Base-by-base conservation (phyloP, 345 rosid species). In the Brassica carinata region DNA sequence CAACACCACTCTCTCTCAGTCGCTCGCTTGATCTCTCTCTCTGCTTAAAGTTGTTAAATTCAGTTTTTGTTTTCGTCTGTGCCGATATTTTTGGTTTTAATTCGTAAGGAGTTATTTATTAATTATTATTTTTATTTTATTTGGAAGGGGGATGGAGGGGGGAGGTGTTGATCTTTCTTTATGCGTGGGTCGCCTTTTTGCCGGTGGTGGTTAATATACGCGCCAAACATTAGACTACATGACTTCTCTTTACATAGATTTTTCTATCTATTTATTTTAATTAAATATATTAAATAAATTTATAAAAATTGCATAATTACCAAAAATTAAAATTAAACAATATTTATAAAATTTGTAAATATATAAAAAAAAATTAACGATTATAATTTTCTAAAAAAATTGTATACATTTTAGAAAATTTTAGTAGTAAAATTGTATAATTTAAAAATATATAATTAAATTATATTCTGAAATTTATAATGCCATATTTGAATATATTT, bases 151-250 rank as follows among this genome's bases (percentile, higher is more conserved):
- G 81, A 77, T 69, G 64, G 84, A 40, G 75, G 30, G 19, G 79
- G 30, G 76, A 43, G 85, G 79, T 76, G 58, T 85, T 82, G 86
- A 80, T 86, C 83, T 82, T 69, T 81, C 83, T 86, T 67, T 53
- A 57, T 66, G 65, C 45, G 36, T 69, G 59, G 59, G 23, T 80
- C 81, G 76, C 71, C 70, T 53, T 76, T 86, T 81, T 79, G 77
- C 76, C 69, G 77, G 75, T 58, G 84, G 79, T 85, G 84, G 90
- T 83, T 85, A 84, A 78, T 81, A 75, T 84, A 90, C 92, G 90
- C 93, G 91, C 97, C 94, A 90, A 89, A 87, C 74, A 58, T 71
- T 53, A 64, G 77, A 43, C 64, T 30, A 79, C 1, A 83, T 80
- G 75, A 80, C 82, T 77, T 79, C 38, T 83, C 75, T 77, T 48